Percentiles rank a stretch among this genome's conserved stretches.
These are phyloP conservation scores for Termitomyces sp. DNA, from an alignment of 1,284 basidiomycete genomes.

Conservation along the genomic window DNA sequence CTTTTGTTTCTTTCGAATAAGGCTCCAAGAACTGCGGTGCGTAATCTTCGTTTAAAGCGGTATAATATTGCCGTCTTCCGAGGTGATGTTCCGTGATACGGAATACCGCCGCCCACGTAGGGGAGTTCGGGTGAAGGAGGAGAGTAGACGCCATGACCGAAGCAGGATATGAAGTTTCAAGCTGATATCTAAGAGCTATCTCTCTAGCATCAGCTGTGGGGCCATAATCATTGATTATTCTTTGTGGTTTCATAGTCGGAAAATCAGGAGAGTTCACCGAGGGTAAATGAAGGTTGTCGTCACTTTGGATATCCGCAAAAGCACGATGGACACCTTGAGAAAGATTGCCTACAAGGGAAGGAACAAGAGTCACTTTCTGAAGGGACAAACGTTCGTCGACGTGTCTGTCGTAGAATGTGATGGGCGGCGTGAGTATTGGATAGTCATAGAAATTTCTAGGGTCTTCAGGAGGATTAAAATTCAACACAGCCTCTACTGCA, in stretches of 20 bases:
- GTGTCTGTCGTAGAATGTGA: not conserved
- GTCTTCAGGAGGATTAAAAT: not conserved
- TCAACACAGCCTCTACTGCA: not conserved
- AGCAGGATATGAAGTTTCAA: not conserved
- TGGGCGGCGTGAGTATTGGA: not conserved
- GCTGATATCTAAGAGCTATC: not conserved
- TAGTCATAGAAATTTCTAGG: not conserved
- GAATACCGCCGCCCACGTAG: not conserved
- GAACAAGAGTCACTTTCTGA: not conserved
- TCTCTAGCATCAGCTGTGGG: not conserved
- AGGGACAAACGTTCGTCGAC: not conserved
- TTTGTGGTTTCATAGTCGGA: not conserved
- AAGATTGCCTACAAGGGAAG: not conserved
- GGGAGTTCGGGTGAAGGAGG: not conserved
- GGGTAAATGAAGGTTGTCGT: not conserved
- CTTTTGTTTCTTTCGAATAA: not conserved
- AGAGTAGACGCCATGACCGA: not conserved
- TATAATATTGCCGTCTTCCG: not conserved
- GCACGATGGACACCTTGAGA: not conserved
- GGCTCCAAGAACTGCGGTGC: not conserved
- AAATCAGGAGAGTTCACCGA: not conserved
- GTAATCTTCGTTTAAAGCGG: not conserved
- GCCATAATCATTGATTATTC: not conserved
- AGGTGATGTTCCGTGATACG: not conserved
- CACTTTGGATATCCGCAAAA: not conserved